Evolutionary conservation across 148 eudicot species (phyloP).

Genomic region (Beta vulgaris): DNA sequence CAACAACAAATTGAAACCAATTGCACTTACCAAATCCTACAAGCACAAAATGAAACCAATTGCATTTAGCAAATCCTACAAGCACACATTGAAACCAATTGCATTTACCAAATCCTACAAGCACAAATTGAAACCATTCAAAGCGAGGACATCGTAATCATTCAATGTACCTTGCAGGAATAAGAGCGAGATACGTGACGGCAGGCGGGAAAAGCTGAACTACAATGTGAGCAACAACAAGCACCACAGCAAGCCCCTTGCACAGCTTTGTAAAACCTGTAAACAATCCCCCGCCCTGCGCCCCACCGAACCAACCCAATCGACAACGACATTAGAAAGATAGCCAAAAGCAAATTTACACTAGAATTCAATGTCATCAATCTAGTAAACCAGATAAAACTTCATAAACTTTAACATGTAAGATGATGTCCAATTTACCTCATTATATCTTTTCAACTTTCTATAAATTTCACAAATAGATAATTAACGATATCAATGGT

Average conservation of each 20-base stretch:
- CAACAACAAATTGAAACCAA: too few relatives aligned
- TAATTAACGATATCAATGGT: too few relatives aligned
- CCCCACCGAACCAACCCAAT: neutral
- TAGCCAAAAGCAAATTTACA: neutral
- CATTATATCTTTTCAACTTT: too few relatives aligned
- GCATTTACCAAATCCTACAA: neutral
- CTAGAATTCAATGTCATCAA: neutral
- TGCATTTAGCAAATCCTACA: too few relatives aligned
- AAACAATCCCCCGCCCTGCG: conserved; percentile 44
- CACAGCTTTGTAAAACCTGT: conserved; percentile 81
- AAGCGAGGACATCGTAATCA: neutral
- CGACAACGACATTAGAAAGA: neutral
- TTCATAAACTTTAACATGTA: too few relatives aligned
- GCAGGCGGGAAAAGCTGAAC: conserved; percentile 76
- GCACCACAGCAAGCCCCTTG: conserved; percentile 80
- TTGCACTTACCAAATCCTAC: too few relatives aligned
- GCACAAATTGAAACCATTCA: neutral
- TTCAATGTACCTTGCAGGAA: conserved; percentile 85
- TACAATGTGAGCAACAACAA: conserved; percentile 67
- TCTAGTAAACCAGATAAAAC: neutral
- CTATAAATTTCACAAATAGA: too few relatives aligned
- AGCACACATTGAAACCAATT: too few relatives aligned
- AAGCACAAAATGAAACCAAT: too few relatives aligned
- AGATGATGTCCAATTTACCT: too few relatives aligned
- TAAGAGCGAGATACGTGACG: conserved; percentile 70